phyloP scores from a whole-genome alignment of 176 grass and related monocot genomes.

The Typha latifolia region DNA sequence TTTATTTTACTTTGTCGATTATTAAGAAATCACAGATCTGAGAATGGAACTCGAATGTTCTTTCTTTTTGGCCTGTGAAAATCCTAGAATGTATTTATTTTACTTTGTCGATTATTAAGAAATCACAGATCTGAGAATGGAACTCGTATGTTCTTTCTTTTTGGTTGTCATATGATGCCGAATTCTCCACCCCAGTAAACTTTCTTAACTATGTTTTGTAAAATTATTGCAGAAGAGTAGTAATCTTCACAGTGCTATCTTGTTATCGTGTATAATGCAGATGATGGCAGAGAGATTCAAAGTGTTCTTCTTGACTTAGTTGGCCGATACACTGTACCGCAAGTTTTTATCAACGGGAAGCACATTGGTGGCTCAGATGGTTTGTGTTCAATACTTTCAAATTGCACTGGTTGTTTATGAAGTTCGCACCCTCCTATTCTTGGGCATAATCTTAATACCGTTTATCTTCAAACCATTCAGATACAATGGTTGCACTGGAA shows the following conservation, averaged over 20 bases:
- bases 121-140: too few species aligned
- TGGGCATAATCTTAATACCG: constrained; percentile 5
- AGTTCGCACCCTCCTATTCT: not conserved
- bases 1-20: too few species aligned
- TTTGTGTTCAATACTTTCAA: constrained; percentile 22
- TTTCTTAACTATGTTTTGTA: not conserved
- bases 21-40: too few species aligned
- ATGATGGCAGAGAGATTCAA: constrained; percentile 69
- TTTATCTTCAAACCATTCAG: constrained; percentile 26
- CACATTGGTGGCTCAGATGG: constrained; percentile 87
- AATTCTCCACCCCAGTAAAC: too few species aligned
- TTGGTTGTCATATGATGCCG: too few species aligned
- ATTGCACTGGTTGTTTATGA: not conserved
- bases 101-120: too few species aligned
- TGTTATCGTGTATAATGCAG: constrained; percentile 20
- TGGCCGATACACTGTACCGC: constrained; percentile 71
- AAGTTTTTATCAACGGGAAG: constrained; percentile 86
- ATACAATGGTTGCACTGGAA: constrained; percentile 39
- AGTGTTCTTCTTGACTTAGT: constrained; percentile 73
- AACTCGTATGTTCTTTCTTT: too few species aligned
- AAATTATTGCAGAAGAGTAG: too few species aligned
- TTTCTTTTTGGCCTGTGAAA: too few species aligned
- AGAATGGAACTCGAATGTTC: too few species aligned
- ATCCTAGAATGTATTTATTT: too few species aligned
- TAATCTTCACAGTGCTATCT: not conserved